Evolutionary conservation across 805 yeast species (phyloP), one percentile per base, ranked within the genome.

Genomic region (Yarrowia hollandica): DNA sequence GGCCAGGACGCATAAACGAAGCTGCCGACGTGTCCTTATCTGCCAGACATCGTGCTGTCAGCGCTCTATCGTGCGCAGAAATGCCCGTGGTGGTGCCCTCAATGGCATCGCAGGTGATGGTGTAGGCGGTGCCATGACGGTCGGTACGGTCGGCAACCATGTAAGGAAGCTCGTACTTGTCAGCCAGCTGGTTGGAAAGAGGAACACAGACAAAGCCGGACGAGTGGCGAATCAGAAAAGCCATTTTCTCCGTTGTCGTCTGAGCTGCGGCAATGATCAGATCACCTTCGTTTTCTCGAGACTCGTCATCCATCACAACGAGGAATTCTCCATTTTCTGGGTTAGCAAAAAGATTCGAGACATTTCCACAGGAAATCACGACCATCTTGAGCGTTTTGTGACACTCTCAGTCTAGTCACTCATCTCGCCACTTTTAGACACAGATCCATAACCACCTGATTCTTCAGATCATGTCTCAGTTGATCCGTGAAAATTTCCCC

Each of bases 241-340:
- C 99, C 97, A 94, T 90, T 64, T 90, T 83, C 68, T 85, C 85
- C 42, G 87, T 83, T 37, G 96, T 87, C 64, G 84, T 77, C 58
- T 77, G 77, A 64, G 86, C 83, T 34, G 97, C 99, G n/a, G 98
- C 95, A 50, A 88, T 85, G 66, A 94, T 90, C 68, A 94, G 78
- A 70, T 94, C 99, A 57, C 99, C 99, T 75, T 94, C 99, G 72
- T 94, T 94, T 72, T 94, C 99, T 66, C 99, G 84, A 69, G 81
- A 81, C 72, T 90, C 97, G 69, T 94, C 97, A 72, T 94, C 99
- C 88, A 94, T 87, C n/a, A 94, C 99, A 46, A 94, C 82, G 48
- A 94, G 77, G 68, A 92, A 90, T 71, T 90, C 88, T 26, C 95
- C 95, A 60, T 81, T 80, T 63, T 80, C 58, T 52, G 58, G 5